phyloP scores from a whole-genome alignment of 148 eudicot species.

The Polygonum aviculare region DNA sequence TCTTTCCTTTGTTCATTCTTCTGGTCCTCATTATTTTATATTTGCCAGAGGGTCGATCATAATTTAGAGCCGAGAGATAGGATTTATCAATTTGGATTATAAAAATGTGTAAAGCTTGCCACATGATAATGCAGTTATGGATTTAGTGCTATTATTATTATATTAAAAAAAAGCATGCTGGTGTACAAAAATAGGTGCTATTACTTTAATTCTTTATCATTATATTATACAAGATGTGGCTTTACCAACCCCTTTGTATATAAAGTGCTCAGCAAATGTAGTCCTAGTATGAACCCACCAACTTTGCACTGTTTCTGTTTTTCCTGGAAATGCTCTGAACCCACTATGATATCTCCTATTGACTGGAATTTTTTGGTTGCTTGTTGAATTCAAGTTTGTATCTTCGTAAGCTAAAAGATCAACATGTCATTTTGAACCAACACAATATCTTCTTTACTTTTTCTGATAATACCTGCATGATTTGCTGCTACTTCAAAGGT shows the following conservation, averaged over 20 bases:
- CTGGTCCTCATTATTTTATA: neutral
- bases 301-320: neutral
- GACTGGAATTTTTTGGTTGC: neutral
- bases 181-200: constrained; percentile 2
- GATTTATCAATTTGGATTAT: constrained; percentile 8
- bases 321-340: neutral
- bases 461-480: too few species aligned
- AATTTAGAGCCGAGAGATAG: neutral
- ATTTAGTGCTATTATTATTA: neutral
- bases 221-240: neutral
- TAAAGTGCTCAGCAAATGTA: neutral
- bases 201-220: neutral
- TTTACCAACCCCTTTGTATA: neutral
- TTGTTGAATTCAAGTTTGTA: neutral
- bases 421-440: too few species aligned
- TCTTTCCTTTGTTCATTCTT: neutral
- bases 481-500: too few species aligned
- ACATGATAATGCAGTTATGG: neutral
- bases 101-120: neutral
- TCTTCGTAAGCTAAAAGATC: neutral
- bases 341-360: neutral
- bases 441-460: too few species aligned
- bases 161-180: neutral
- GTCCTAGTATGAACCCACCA: constrained; percentile 10
- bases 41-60: neutral